Conservation (phyloP, 2,329 filamentous ascomycete genomes). For the Curvularia sp. region DNA sequence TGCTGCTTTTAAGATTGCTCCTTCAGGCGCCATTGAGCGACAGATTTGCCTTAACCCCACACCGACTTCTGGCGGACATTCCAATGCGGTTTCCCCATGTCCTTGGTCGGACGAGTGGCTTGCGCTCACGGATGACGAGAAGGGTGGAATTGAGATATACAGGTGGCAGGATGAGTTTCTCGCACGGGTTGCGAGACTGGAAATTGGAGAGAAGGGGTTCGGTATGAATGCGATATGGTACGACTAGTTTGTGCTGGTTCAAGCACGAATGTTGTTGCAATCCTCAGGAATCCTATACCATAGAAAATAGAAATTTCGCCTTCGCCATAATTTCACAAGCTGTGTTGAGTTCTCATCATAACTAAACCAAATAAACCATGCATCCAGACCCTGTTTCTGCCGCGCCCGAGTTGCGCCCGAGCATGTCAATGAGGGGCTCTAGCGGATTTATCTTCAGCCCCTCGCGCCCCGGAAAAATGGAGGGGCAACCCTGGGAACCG, state of each 20-base stretch:
- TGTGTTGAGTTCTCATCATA: neutral
- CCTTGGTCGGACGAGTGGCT: conserved; percentile 88
- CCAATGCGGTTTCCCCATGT: conserved; percentile 84
- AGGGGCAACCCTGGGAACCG: conserved; percentile 25
- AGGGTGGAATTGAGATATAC: conserved; percentile 87
- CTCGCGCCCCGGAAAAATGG: conserved; percentile 24
- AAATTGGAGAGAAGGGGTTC: conserved; percentile 86
- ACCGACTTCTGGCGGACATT: conserved; percentile 85
- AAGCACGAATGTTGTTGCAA: neutral
- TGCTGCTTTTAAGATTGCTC: conserved; percentile 75
- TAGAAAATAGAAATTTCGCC: neutral
- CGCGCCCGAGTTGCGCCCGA: neutral
- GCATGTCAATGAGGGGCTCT: neutral
- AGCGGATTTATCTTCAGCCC: conserved; percentile 31
- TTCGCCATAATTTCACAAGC: neutral
- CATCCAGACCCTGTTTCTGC: neutral
- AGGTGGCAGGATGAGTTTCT: conserved; percentile 84
- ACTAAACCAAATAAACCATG: neutral
- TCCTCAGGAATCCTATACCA: neutral
- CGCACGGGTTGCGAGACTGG: conserved; percentile 75
- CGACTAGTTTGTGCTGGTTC: conserved; percentile 61
- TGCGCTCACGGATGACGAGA: conserved; percentile 87
- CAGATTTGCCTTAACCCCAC: conserved; percentile 85
- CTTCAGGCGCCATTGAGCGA: conserved; percentile 73
- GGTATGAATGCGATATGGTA: conserved; percentile 98